Evolutionary conservation across 2,329 filamentous ascomycete genomes (phyloP), one percentile per base, ranked within the genome.

Genomic region (Diplodia sapinea): DNA sequence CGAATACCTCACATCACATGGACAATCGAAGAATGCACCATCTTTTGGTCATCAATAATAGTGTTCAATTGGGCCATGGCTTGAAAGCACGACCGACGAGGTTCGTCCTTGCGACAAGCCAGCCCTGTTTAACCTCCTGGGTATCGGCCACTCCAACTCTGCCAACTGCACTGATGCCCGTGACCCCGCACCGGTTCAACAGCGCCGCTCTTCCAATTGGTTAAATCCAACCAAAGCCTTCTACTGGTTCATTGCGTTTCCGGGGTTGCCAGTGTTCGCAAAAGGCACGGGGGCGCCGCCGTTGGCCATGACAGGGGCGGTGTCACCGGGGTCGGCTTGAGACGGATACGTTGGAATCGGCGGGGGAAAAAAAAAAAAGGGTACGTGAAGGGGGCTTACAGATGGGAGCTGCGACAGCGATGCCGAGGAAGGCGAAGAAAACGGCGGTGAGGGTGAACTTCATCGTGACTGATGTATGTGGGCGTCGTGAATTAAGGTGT

Each of bases 281-380:
- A 50, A 63, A 5, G 59, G 59, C 8, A 63, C 47, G n/a, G 23
- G 33, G 1, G 11, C 36, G 1, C n/a, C 12, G 43, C 59, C 59
- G 31, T 63, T 51, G 47, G 43, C 50, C 59, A 63, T 63, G 31
- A 51, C 59, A 12, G 59, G 59, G 4, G 43, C 59, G 7, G 59
- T 63, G 59, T 63, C 59, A 33, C 59, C 59, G 29, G 43, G 59
- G 12, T 51, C 43, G 20, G 43, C 43, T 17, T 5, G 26, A 4
- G 13, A 12, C 5, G 12, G 7, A 15, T 20, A 17, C 7, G 31
- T 49, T 2, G 15, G 7, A 2, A 20, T 23, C 20, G 3, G 2
- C 12, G 1, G 0, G 5, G 23, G 23, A 23, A 23, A n/a, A 17
- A 23, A 2, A 2, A 23, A 23, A 23, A 33, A 29, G 0, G 5